Base-by-base conservation (phyloP, 768 basidiomycete genomes). In the Naganishia antarctica region DNA sequence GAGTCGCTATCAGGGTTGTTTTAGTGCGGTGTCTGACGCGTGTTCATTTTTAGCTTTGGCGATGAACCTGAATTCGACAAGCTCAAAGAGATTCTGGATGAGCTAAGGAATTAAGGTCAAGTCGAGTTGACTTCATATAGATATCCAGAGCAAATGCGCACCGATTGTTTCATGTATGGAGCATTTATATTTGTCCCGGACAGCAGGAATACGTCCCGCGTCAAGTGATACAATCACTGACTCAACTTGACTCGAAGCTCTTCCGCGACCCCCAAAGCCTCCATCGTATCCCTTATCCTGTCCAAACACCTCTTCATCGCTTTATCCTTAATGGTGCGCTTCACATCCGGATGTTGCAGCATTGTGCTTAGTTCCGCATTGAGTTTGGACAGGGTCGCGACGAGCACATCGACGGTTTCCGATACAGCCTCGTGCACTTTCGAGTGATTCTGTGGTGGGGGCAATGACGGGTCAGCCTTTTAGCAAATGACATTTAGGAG, bases 11-110 rank as follows among this genome's bases (percentile, higher is more conserved):
- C 45, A 49, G 21, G 31, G 4, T 61, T 18, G 15, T n/a, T 26
- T 60, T 16, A 26, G 25, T 11, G 16, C 16, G 26, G n/a, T 29
- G 16, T 43, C 66, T 71, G 53, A 64, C 34, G 49, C 25, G 28
- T 41, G 58, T 41, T 44, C 60, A 4, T 34, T 15, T 18, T 1
- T 21, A 77, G 76, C 64, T 97, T 92, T 68, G 89, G 87, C 76
- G 92, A 92, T 58, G 89, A 96, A 75, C 83, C 85, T 4, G 91
- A 91, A 79, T 97, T 89, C 87, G 74, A 80, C 28, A 80, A 81
- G 66, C 79, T 98, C 72, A 80, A 81, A 70, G 83, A 81, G 66
- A 75, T 91, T 70, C 80, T 85, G 71, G 48, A 51, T 21, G 66
- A 67, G 21, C 23, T 67, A 13, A 57, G 25, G 63, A 57, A 57